Base-by-base conservation (phyloP, 768 basidiomycete genomes). In the Dictyophora rubrovolvata region DNA sequence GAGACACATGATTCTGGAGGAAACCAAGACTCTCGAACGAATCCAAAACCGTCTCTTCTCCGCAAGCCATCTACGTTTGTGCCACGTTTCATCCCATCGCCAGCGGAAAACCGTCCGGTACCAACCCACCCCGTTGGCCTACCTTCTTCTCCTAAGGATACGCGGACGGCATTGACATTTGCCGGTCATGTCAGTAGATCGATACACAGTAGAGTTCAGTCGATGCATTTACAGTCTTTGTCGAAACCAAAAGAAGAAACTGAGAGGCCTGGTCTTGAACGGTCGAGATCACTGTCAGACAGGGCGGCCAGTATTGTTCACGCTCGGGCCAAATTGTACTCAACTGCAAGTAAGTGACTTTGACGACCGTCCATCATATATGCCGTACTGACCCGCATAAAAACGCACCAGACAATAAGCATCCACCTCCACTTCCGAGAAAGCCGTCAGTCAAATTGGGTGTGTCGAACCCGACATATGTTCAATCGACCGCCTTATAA, bases 381-480 rank as follows among this genome's bases (percentile, higher is more conserved):
- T 33, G 9, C 28, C 7, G n/a, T 42, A 42, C 42, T 22, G 9
- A 16, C 23, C 5, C 49, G 11, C 12, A n/a, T 53, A 7, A 59
- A 6, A 21, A 21, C 12, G n/a, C 35, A 33, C 33, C 17, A 59
- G 57, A 59, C n/a, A 42, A 18, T 20, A 52, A 51, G 48, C 5
- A 18, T n/a, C 50, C 54, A 21, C 42, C n/a, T 48, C 55, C 58
- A 57, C 54, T 60, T 47, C 23, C 18, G 8, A 51, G 48, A 22
- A 47, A 62, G n/a, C 28, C 61, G 35, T 62, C 69, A 9, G 69
- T 66, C 35, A 70, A 65, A 56, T 62, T 68, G 1, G 66, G 71
- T 55, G 64, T 66, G 36, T 67, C 70, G 48, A 71, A 66, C 57
- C 68, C 66, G 63, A 69, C 70, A 16, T 70, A 68, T 52, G 60